Conservation (phyloP, 2,329 filamentous ascomycete genomes). For the Fusarium scirpi region DNA sequence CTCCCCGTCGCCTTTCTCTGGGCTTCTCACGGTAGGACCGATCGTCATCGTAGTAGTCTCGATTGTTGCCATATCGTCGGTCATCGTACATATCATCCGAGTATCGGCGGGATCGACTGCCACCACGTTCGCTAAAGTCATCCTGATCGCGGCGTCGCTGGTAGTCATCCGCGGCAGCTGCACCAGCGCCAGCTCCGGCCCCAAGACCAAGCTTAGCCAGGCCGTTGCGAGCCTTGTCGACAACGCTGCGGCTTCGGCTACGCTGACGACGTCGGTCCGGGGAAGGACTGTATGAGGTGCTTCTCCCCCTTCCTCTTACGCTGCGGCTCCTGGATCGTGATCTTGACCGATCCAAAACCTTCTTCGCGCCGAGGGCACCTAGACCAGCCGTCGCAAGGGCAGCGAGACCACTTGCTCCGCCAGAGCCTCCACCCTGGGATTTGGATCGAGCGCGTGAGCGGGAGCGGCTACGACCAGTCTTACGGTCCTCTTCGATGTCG, state of each 20-base stretch:
- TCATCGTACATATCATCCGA: constrained; percentile 62
- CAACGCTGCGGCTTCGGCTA: constrained; percentile 74
- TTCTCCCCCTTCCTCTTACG: constrained; percentile 64
- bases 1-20: constrained; percentile 54
- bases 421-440: constrained; percentile 57
- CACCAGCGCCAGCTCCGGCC: constrained; percentile 58
- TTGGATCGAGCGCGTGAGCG: constrained; percentile 73
- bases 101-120: constrained; percentile 56
- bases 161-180: constrained; percentile 52
- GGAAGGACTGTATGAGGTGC: constrained; percentile 58
- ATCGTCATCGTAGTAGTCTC: constrained; percentile 62
- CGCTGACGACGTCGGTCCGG: constrained; percentile 59
- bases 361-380: constrained; percentile 72
- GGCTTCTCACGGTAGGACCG: constrained; percentile 57
- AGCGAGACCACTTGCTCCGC: constrained; percentile 63
- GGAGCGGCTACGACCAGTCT: constrained; percentile 74
- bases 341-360: constrained; percentile 67
- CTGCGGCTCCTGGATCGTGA: constrained; percentile 67
- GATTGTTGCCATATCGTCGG: constrained; percentile 55
- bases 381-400: constrained; percentile 72
- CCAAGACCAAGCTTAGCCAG: constrained; percentile 72
- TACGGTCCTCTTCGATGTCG: constrained; percentile 71
- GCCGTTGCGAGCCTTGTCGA: constrained; percentile 70
- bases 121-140: constrained; percentile 58
- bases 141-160: constrained; percentile 57